Base-by-base conservation (phyloP, 192 early-diverging fungal species). In the Coemansia sp. region DNA sequence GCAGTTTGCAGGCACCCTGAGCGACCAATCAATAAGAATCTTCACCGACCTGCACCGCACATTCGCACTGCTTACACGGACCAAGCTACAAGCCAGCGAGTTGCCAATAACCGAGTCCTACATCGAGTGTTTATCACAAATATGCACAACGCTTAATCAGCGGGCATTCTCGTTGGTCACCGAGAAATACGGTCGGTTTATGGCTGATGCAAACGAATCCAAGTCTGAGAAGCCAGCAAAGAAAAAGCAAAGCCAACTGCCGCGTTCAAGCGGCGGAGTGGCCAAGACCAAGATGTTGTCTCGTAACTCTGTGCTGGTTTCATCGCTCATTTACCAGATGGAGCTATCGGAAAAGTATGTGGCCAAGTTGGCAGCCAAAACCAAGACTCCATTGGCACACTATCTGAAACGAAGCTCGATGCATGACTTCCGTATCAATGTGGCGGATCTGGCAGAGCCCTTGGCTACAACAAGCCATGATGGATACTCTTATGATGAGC, bases 311-410 rank as follows among this genome's bases (percentile, higher is more conserved):
- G 82, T 85, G 47, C 61, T 89, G 21, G 85, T 93, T 5, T 90
- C 91, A 0, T 70, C 63, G 13, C 51, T 91, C 46, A 84, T 93
- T 21, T 93, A 81, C 56, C 71, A 80, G 35, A 84, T 88, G 11
- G 91, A 93, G 65, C 80, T 87, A 55, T 88, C 86, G 45, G 91
- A 93, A 50, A 82, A 85, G 26, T 82, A 84, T 54, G 73, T 90
- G 18, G 85, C 88, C 38, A 77, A 84, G 52, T 61, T 93, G 16
- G 71, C 80, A 41, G 85, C 83, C 19, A 90, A 87, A 46, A 80
- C 84, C 56, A 89, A 87, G 45, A 83, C 86, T 0, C 80, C 89
- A 39, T 47, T 93, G 38, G 86, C 87, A 28, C 85, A 90, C 42
- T 85, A 88, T 51, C 79, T 91, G 59, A 84, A 88, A 54, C 74